phyloP scores from a whole-genome alignment of 2,329 filamentous ascomycete genomes.

The Lomentospora prolificans region DNA sequence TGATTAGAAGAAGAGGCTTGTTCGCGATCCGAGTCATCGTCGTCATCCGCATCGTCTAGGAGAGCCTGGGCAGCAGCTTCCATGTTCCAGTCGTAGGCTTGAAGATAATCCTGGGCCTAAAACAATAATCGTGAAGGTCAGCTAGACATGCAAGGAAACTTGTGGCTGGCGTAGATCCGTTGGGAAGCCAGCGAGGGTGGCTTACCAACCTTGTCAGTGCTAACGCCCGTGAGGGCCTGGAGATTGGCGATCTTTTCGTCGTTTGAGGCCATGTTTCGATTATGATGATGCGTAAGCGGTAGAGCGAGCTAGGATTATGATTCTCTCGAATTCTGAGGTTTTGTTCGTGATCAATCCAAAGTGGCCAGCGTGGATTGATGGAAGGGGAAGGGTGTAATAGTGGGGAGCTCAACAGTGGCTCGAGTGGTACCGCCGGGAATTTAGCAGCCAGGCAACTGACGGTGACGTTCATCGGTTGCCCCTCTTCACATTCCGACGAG shows the following conservation, averaged over 20 bases:
- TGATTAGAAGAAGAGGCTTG: not conserved
- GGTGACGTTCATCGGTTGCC: slow-evolving; percentile 7
- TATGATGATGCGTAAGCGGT: not conserved
- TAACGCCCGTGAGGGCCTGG: not conserved
- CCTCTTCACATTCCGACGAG: not conserved
- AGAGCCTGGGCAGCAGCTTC: slow-evolving; percentile 51
- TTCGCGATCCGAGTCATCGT: slow-evolving; percentile 24
- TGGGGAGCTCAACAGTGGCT: not conserved
- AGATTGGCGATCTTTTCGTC: slow-evolving; percentile 7
- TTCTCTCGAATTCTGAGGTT: not conserved
- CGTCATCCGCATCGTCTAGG: slow-evolving; percentile 48
- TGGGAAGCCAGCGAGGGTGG: no score
- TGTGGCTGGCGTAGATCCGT: no score
- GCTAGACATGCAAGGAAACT: not conserved
- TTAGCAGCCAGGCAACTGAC: slow-evolving; percentile 3
- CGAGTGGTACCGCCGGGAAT: not conserved
- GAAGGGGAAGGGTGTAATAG: not conserved
- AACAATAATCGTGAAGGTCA: not conserved
- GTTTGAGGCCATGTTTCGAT: not conserved
- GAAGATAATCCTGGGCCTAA: slow-evolving; percentile 61
- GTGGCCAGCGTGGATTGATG: not conserved
- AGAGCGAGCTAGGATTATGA: not conserved
- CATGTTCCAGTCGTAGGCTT: slow-evolving; percentile 56
- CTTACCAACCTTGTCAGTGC: not conserved
- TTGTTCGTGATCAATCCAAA: not conserved